Conservation (phyloP, 805 yeast genomes). For the Teunomyces barrocoloradensis region DNA sequence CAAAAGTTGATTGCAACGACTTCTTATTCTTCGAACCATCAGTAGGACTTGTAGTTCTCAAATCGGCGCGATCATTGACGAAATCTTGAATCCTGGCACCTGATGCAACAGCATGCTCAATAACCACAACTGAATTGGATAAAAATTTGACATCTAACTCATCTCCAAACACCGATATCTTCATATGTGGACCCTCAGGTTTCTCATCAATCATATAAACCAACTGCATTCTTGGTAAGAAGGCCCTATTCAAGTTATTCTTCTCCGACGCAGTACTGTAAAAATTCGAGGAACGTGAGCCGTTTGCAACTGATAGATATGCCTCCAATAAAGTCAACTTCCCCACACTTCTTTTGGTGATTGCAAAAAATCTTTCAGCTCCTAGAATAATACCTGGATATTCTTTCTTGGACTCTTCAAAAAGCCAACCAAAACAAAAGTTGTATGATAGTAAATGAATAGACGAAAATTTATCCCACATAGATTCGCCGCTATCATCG, state of each 20-base stretch:
- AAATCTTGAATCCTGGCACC: slow-evolving; percentile 40
- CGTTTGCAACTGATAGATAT: slow-evolving; percentile 69
- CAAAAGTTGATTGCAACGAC: slow-evolving; percentile 14
- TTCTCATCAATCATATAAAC: slow-evolving; percentile 38
- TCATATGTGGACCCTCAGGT: slow-evolving; percentile 36
- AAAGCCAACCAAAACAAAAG: slow-evolving; percentile 77
- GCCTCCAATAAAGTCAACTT: slow-evolving; percentile 67
- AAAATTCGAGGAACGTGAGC: slow-evolving; percentile 49
- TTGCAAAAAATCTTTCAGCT: slow-evolving; percentile 67
- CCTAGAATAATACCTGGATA: slow-evolving; percentile 79
- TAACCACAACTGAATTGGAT: slow-evolving; percentile 51
- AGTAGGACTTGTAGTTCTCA: not conserved
- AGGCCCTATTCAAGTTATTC: slow-evolving; percentile 56
- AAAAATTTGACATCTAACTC: slow-evolving; percentile 63
- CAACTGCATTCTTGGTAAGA: slow-evolving; percentile 65
- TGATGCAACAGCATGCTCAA: slow-evolving; percentile 54
- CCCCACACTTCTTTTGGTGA: slow-evolving; percentile 60
- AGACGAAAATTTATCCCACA: slow-evolving; percentile 38
- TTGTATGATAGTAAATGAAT: slow-evolving; percentile 60
- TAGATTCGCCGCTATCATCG: not conserved
- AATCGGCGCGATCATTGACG: slow-evolving; percentile 19
- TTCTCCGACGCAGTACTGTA: slow-evolving; percentile 47
- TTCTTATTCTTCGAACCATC: not conserved
- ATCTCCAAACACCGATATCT: slow-evolving; percentile 59
- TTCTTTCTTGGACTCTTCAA: slow-evolving; percentile 43